Percentiles rank a stretch among this genome's conserved stretches.
phyloP scores from a whole-genome alignment of 176 grass and related monocot genomes.

The Thalia dealbata region DNA sequence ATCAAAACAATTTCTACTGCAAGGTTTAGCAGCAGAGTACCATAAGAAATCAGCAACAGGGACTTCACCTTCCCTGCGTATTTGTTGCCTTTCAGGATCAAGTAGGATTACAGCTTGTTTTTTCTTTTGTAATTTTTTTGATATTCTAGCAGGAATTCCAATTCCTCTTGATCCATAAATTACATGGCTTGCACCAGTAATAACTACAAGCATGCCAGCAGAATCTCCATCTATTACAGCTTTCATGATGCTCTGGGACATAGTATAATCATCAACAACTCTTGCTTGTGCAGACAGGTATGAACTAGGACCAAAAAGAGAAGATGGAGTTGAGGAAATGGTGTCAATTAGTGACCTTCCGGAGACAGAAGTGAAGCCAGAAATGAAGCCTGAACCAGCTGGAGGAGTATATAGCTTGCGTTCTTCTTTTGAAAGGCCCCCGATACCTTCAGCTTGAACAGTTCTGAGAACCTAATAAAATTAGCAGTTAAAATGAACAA shows the following conservation, averaged over 20 bases:
- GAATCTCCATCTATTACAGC: constrained; percentile 52
- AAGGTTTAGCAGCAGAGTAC: constrained; percentile 93
- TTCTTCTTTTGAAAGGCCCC: constrained; percentile 65
- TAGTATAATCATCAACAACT: constrained; percentile 93
- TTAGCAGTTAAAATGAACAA: constrained; percentile 17
- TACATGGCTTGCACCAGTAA: constrained; percentile 85
- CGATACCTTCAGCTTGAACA: constrained; percentile 88
- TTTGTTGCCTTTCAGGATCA: constrained; percentile 93
- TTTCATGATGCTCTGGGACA: constrained; percentile 82
- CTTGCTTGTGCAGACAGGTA: constrained; percentile 93
- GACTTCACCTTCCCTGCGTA: constrained; percentile 92
- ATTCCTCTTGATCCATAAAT: constrained; percentile 82
- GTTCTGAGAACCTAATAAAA: constrained; percentile 69
- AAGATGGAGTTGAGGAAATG: constrained; percentile 46
- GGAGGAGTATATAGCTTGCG: constrained; percentile 78
- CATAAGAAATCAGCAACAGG: constrained; percentile 87
- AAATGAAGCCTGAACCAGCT: constrained; percentile 91
- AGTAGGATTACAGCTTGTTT: constrained; percentile 87
- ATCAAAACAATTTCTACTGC: constrained; percentile 96
- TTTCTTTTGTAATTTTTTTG: constrained; percentile 94
- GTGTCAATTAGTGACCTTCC: constrained; percentile 77
- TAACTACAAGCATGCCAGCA: constrained; percentile 79
- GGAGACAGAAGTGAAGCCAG: constrained; percentile 85
- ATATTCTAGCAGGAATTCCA: constrained; percentile 86
- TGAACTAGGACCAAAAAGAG: constrained; percentile 65